Evolutionary conservation across 495 filamentous ascomycete genomes (phyloP).

Genomic region (Penicillium subrubescens): DNA sequence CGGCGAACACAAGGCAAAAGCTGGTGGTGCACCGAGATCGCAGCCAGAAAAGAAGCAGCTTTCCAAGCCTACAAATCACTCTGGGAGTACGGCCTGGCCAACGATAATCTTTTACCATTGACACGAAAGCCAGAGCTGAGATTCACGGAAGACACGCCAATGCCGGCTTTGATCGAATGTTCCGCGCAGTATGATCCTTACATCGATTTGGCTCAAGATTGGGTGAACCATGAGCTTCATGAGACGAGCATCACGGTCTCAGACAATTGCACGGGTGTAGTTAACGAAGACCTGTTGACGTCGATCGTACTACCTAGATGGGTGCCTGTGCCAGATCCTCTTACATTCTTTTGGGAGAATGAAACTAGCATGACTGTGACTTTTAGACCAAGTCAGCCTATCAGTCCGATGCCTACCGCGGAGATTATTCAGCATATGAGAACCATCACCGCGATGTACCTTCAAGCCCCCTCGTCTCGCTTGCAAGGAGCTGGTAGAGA

Average conservation of each 20-base stretch:
- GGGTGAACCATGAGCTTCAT: conserved; percentile 43
- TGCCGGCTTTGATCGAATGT: conserved; percentile 48
- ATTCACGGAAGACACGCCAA: conserved; percentile 2
- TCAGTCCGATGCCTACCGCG: neutral
- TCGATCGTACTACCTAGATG: conserved; percentile 48
- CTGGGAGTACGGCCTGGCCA: conserved; percentile 69
- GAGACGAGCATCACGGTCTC: conserved; percentile 33
- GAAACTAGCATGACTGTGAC: conserved; percentile 37
- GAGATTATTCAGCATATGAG: conserved; percentile 25
- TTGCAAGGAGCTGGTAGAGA: conserved; percentile 34
- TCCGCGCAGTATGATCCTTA: conserved; percentile 66
- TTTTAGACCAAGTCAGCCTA: neutral
- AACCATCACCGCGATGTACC: conserved; percentile 52
- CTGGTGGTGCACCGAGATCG: conserved; percentile 71
- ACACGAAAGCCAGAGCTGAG: conserved; percentile 29
- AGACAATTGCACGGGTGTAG: conserved; percentile 28
- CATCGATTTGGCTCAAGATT: conserved; percentile 58
- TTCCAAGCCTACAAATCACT: conserved; percentile 79
- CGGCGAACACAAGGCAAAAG: conserved; percentile 53
- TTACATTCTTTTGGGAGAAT: conserved; percentile 54
- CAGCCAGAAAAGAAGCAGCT: conserved; percentile 78
- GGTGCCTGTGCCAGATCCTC: conserved; percentile 41
- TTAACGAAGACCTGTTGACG: conserved; percentile 36
- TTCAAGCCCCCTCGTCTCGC: conserved; percentile 51
- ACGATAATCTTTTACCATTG: conserved; percentile 75